These are phyloP conservation scores for Russula abietina DNA, from an alignment of 768 basidiomycete genomes.

Conservation along the genomic window DNA sequence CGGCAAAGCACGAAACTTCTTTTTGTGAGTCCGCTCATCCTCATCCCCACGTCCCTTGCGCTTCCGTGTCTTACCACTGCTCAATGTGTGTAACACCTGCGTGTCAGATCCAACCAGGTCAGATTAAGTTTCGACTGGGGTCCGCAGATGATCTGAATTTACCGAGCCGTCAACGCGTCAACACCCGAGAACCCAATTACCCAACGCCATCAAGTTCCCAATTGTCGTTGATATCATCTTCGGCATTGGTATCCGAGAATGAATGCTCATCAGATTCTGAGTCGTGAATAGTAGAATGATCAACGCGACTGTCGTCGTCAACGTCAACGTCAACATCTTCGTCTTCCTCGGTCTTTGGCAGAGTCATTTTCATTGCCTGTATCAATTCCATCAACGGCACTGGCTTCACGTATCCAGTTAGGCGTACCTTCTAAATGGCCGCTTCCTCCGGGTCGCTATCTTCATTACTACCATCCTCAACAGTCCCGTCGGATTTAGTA, in stretches of 20 bases:
- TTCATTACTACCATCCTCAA: slow-evolving; percentile 34
- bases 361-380: slow-evolving; percentile 85
- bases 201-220: slow-evolving; percentile 29
- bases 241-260: slow-evolving; percentile 24
- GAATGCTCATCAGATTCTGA: slow-evolving; percentile 35
- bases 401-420: neutral
- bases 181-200: slow-evolving; percentile 61
- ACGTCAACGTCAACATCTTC: slow-evolving; percentile 27
- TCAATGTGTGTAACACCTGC: slow-evolving; percentile 54
- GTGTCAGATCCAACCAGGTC: slow-evolving; percentile 46
- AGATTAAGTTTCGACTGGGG: slow-evolving; percentile 44
- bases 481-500: slow-evolving; percentile 33
- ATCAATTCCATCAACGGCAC: slow-evolving; percentile 11
- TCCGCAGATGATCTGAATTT: slow-evolving; percentile 46
- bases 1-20: slow-evolving; percentile 62
- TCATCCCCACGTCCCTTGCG: slow-evolving; percentile 40
- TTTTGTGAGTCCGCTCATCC: slow-evolving; percentile 46
- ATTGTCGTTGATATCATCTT: slow-evolving; percentile 28
- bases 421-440: slow-evolving; percentile 82
- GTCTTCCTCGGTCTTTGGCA: slow-evolving; percentile 49
- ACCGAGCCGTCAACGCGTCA: slow-evolving; percentile 70
- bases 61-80: slow-evolving; percentile 35
- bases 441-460: slow-evolving; percentile 52
- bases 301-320: slow-evolving; percentile 7
- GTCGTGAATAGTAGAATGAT: slow-evolving; percentile 24